Base-by-base conservation (phyloP, 169 alveolate species). In the Plasmodium blacklocki region DNA sequence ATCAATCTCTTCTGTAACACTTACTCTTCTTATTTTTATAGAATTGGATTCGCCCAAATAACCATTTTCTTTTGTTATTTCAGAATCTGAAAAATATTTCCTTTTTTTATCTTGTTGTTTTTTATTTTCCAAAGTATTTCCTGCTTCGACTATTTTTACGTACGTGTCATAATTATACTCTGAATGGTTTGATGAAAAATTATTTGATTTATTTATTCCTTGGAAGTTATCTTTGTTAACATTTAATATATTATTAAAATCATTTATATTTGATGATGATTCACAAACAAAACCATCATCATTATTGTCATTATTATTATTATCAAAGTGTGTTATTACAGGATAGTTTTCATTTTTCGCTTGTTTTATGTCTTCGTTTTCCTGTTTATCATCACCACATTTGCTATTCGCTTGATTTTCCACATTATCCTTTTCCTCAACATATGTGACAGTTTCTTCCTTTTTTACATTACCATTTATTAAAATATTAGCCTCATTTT, bases 1-100 rank as follows among this genome's bases (percentile, higher is more conserved):
- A 60, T 60, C 11, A 60, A 2, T 19, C 5, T 62, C 45, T 54
- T 0, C 19, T 54, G 3, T 5, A 23, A 21, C 15, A 26, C 54
- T n/a, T 43, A 29, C 64, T 75, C 21, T 62, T 18, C 26, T 11
- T 62, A 18, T 39, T 67, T 43, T 67, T 39, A 19, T 60, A 8
- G 32, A 15, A 23, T 47, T n/a, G 49, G 49, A 29, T 68, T 14
- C 19, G 21, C 4, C 15, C 15, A 60, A 12, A 56, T 29, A 32
- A 19, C 19, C 11, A 43, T 43, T 47, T 32, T 12, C 4, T 21
- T 75, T 75, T 19, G 26, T 59, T 32, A 75, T 19, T 63, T 75
- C 88, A 0, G 88, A 62, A 39, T 75, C 88, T 2, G 88, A 75
- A 67, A n/a, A 47, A 68, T 75, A 75, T 75, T 75, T 75, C 45